These are phyloP conservation scores for Ophiostoma pallidulum DNA, from an alignment of 2,329 filamentous ascomycete species.

Conservation along the genomic window DNA sequence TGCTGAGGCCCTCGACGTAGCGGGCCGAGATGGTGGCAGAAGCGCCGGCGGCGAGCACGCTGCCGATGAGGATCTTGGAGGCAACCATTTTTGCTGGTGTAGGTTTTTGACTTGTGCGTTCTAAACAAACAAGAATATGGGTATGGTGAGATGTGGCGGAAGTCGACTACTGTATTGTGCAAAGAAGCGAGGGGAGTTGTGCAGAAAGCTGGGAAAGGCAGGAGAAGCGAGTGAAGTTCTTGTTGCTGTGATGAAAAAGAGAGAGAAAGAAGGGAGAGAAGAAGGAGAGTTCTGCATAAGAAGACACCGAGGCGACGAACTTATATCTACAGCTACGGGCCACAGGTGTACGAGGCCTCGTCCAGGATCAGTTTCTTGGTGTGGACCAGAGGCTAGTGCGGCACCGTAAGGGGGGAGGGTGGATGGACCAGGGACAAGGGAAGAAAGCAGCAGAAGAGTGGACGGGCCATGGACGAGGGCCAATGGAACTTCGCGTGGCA, in stretches of 20 bases:
- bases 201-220: neutral
- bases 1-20: slow-evolving; percentile 6
- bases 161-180: neutral
- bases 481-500: too few relatives aligned
- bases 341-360: too few relatives aligned
- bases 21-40: slow-evolving; percentile 8
- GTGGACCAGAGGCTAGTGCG: too few relatives aligned
- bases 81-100: too few relatives aligned
- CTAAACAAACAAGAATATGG: neutral
- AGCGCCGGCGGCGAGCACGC: slow-evolving; percentile 7
- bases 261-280: too few relatives aligned
- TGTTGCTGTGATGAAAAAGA: neutral
- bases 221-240: slow-evolving; percentile 1
- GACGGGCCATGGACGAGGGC: too few relatives aligned
- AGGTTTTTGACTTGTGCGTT: neutral
- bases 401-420: too few relatives aligned
- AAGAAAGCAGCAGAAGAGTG: too few relatives aligned
- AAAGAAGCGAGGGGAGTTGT: neutral
- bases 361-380: too few relatives aligned
- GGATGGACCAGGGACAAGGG: too few relatives aligned
- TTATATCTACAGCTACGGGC: slow-evolving; percentile 6
- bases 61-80: slow-evolving; percentile 8
- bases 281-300: too few relatives aligned
- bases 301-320: neutral
- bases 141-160: neutral